phyloP scores from a whole-genome alignment of 1,139 yeast species.

The Kurtzmaniella quercitrusa region DNA sequence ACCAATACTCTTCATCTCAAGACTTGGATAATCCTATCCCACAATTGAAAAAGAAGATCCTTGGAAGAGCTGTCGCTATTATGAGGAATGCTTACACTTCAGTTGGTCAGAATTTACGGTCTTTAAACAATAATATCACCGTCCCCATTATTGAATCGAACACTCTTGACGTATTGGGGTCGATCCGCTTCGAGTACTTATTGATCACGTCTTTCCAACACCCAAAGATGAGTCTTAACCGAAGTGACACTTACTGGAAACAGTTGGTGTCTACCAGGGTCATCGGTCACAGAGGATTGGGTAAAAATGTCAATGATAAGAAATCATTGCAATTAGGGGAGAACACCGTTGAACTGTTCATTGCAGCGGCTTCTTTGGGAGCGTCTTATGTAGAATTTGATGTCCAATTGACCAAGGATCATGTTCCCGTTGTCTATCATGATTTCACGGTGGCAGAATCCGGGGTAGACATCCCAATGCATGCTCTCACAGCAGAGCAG shows the following conservation, averaged over 20 bases:
- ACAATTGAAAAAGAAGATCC: conserved; percentile 37
- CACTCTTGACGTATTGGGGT: conserved; percentile 73
- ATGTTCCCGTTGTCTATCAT: conserved; percentile 89
- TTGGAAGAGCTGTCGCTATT: conserved; percentile 86
- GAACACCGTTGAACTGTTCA: conserved; percentile 90
- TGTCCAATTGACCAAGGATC: conserved; percentile 93
- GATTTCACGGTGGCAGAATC: conserved; percentile 94
- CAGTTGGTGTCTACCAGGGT: conserved; percentile 85
- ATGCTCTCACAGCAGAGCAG: conserved; percentile 83
- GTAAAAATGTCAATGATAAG: conserved; percentile 70
- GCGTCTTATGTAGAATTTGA: conserved; percentile 93
- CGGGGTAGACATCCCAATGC: conserved; percentile 97
- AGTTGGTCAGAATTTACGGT: conserved; percentile 67
- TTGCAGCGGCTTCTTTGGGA: conserved; percentile 95
- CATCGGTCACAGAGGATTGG: conserved; percentile 95
- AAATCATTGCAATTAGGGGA: conserved; percentile 91
- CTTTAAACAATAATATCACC: conserved; percentile 63
- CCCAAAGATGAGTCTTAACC: conserved; percentile 60
- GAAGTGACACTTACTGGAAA: conserved; percentile 89
- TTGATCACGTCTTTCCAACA: conserved; percentile 73
- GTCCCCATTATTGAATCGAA: conserved; percentile 76
- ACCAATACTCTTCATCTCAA: conserved; percentile 35
- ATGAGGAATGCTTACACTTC: conserved; percentile 60
- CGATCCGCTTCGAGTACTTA: conserved; percentile 69
- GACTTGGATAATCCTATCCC: neutral